Conservation (phyloP, 139 green algal species). For the Coccomyxa sp. region DNA sequence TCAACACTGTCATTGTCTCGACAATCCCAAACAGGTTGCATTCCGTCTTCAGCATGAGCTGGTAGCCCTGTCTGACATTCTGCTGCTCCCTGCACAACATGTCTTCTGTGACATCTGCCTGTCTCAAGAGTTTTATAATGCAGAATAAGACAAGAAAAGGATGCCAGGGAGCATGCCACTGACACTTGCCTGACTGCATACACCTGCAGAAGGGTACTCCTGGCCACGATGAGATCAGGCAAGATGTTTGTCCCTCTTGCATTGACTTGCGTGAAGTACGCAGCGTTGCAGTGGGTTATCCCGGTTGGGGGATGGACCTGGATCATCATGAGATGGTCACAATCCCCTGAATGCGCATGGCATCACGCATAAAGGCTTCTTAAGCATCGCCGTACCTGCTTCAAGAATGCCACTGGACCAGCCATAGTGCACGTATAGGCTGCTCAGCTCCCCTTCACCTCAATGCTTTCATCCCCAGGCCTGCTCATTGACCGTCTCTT, state of each 20-base stretch:
- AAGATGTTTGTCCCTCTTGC: not conserved
- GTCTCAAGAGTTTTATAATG: too few relatives aligned
- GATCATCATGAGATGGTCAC: not conserved
- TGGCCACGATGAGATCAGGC: slow-evolving; percentile 70
- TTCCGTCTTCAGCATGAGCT: too few relatives aligned
- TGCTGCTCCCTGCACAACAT: not conserved
- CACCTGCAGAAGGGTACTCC: slow-evolving; percentile 65
- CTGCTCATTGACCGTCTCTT: too few relatives aligned
- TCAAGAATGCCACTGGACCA: not conserved
- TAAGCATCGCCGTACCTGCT: not conserved
- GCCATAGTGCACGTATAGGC: not conserved
- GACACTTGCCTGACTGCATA: slow-evolving; percentile 35
- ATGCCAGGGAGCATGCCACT: too few relatives aligned
- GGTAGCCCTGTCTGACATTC: slow-evolving; percentile 43
- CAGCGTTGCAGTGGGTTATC: slow-evolving; percentile 49
- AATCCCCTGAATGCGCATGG: not conserved
- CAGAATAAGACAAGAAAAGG: too few relatives aligned
- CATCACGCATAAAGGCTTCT: not conserved
- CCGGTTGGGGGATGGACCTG: slow-evolving; percentile 67
- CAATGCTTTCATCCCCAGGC: too few relatives aligned
- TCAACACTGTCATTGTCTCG: slow-evolving; percentile 68
- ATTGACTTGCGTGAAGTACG: slow-evolving; percentile 57
- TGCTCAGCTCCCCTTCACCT: not conserved
- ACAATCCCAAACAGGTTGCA: slow-evolving; percentile 59
- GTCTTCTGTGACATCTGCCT: not conserved